These are phyloP conservation scores for Erodium moschatum DNA, from an alignment of 441 rosid species.

Conservation along the genomic window DNA sequence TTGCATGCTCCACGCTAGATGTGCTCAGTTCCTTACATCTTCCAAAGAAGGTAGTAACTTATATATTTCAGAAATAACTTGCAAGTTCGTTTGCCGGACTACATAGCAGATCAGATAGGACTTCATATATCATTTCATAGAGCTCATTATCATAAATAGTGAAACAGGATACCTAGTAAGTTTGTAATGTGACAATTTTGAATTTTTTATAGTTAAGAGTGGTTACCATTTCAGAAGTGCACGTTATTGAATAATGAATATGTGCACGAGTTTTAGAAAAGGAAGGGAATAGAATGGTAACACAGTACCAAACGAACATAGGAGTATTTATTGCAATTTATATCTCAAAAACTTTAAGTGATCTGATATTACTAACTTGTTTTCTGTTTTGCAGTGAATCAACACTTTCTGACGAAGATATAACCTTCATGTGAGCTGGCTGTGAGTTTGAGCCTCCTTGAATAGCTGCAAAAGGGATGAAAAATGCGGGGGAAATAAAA, in stretches of 20 bases:
- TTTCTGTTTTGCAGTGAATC: slow-evolving; percentile 46
- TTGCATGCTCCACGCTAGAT: background rate
- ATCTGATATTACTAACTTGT: slow-evolving; percentile 34
- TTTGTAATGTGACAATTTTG: background rate
- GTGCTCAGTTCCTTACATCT: background rate
- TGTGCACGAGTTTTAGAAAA: background rate
- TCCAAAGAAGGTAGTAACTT: background rate
- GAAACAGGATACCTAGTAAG: background rate
- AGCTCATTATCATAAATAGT: background rate
- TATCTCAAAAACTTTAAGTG: too few species aligned
- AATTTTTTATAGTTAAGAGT: background rate
- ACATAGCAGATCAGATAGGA: background rate
- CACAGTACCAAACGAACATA: too few species aligned
- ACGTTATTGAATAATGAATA: background rate
- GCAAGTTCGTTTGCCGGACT: background rate
- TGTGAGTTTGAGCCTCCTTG: slow-evolving; percentile 33
- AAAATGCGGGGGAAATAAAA: background rate
- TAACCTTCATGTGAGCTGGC: slow-evolving; percentile 31
- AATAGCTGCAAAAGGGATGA: slow-evolving; percentile 28
- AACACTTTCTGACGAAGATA: slow-evolving; percentile 29
- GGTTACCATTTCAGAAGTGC: background rate
- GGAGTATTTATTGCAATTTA: too few species aligned
- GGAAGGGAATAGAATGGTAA: background rate
- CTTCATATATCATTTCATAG: background rate
- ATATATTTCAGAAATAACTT: background rate